Percentiles rank a stretch among this genome's conserved stretches.
Conservation (phyloP, 2,329 filamentous ascomycete species). For the Curvularia sp. region DNA sequence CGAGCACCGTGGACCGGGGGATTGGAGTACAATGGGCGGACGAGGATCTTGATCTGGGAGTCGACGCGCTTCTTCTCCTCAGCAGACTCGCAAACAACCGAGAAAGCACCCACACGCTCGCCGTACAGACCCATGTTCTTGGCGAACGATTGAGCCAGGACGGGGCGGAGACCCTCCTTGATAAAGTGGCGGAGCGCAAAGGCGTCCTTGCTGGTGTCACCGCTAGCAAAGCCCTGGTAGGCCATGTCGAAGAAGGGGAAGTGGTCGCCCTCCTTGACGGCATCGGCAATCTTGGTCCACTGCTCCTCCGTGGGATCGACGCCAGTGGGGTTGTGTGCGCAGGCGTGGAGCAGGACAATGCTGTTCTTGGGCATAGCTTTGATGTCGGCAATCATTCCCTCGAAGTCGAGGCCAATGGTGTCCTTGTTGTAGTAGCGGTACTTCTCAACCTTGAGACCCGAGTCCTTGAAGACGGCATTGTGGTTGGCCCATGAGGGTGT, state of each 20-base stretch:
- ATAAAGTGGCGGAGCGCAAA: conserved; percentile 94
- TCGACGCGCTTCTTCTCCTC: conserved; percentile 96
- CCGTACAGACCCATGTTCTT: conserved; percentile 99
- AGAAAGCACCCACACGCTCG: conserved; percentile 97
- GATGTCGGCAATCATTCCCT: conserved; percentile 89
- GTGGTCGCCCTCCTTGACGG: conserved; percentile 85
- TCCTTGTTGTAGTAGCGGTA: conserved; percentile 99
- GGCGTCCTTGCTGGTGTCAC: conserved; percentile 89
- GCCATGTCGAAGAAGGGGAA: conserved; percentile 99
- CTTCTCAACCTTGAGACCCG: conserved; percentile 87
- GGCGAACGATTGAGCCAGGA: conserved; percentile 91
- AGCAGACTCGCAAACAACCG: conserved; percentile 80
- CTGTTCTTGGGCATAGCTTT: conserved; percentile 85
- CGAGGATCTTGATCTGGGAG: conserved; percentile 97
- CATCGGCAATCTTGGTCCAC: conserved; percentile 88
- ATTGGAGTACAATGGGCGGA: conserved; percentile 97
- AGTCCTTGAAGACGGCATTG: conserved; percentile 93
- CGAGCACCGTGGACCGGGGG: conserved; percentile 95
- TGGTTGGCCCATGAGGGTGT: conserved; percentile 98
- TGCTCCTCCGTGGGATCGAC: conserved; percentile 91
- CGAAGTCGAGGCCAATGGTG: conserved; percentile 97
- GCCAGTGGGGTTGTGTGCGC: conserved; percentile 97
- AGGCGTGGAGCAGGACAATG: conserved; percentile 93
- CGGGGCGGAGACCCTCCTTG: conserved; percentile 86
- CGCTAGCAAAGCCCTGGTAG: conserved; percentile 97